phyloP scores from a whole-genome alignment of 768 basidiomycete species.

The Phylloporus sp. region DNA sequence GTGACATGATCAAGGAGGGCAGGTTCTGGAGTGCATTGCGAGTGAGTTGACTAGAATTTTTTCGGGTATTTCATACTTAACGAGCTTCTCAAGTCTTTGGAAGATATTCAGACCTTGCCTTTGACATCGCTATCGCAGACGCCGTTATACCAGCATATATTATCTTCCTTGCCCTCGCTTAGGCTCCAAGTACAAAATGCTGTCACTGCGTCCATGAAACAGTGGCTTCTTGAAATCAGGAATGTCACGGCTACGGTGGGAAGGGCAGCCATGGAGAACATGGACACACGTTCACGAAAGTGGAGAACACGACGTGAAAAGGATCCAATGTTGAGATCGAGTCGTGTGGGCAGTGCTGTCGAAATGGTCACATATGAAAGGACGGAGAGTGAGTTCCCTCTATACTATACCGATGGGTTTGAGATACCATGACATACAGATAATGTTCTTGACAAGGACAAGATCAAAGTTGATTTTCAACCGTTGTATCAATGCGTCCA shows the following conservation, averaged over 20 bases:
- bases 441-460: slow-evolving; percentile 88
- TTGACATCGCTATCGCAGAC: slow-evolving; percentile 87
- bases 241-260: slow-evolving; percentile 87
- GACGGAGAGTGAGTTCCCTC: slow-evolving; percentile 72
- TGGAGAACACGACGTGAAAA: slow-evolving; percentile 85
- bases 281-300: slow-evolving; percentile 76
- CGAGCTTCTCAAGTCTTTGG: slow-evolving; percentile 67
- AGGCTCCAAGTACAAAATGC: slow-evolving; percentile 88
- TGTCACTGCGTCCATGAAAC: slow-evolving; percentile 91
- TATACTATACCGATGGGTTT: slow-evolving; percentile 4
- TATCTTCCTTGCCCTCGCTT: slow-evolving; percentile 88
- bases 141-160: slow-evolving; percentile 86
- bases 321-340: slow-evolving; percentile 71
- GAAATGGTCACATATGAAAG: slow-evolving; percentile 92
- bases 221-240: slow-evolving; percentile 94
- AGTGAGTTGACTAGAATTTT: slow-evolving; percentile 46
- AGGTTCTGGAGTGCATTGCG: slow-evolving; percentile 97
- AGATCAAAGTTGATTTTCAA: slow-evolving; percentile 86
- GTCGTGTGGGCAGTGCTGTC: slow-evolving; percentile 85
- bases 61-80: slow-evolving; percentile 28
- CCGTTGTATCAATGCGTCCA: slow-evolving; percentile 96
- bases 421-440: slow-evolving; percentile 41
- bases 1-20: slow-evolving; percentile 88
- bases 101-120: slow-evolving; percentile 91
- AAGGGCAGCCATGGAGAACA: slow-evolving; percentile 80